Base-by-base conservation (phyloP, 2,329 filamentous ascomycete genomes). In the Furcasterigmium sp. region DNA sequence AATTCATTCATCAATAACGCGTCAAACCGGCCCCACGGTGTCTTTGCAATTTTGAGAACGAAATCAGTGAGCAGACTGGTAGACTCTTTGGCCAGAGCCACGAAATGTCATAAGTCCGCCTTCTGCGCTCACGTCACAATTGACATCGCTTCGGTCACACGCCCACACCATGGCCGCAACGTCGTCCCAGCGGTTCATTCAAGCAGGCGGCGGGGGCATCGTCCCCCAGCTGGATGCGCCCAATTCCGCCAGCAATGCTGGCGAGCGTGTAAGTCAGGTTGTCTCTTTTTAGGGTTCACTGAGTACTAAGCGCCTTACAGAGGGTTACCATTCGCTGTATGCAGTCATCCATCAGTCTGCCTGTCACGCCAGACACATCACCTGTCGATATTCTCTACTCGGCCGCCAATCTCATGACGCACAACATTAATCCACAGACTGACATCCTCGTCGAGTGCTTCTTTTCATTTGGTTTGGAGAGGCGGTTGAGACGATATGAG, bases 401-500 rank as follows among this genome's bases (percentile, higher is more conserved):
- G 21, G 82, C 85, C 4, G 74, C 83, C 4, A 76, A 78, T 25
- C 68, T 75, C 51, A 73, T 90, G 54, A 73, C 75, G 15, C 78
- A 84, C 44, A 64, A 68, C 5, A 82, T 95, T 47, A 75, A 83
- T 48, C 73, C 82, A 0, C 68, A 75, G 10, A 77, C 73, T 11
- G 85, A 83, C 41, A 74, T 93, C n/a, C 61, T 96, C 10, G 64
- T 90, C 15, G 91, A 97, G 61, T 80, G 76, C 17, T 96, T 90
- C 59, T 68, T 73, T 17, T 76, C 82, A 36, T 75, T 93, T 1
- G 88, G 88, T 23, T 72, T 97, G 2, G 87, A 94, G 60, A 81
- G 91, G 30, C 85, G 87, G 1, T 67, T 97, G 20, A 84, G 91
- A 32, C 83, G 82, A 30, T 96, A 95, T 59, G 91, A 97, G 66